Evolutionary conservation across 1,284 basidiomycete species (phyloP), one percentile per base, ranked within the genome.

Genomic region (Pisolithus thermaeus): DNA sequence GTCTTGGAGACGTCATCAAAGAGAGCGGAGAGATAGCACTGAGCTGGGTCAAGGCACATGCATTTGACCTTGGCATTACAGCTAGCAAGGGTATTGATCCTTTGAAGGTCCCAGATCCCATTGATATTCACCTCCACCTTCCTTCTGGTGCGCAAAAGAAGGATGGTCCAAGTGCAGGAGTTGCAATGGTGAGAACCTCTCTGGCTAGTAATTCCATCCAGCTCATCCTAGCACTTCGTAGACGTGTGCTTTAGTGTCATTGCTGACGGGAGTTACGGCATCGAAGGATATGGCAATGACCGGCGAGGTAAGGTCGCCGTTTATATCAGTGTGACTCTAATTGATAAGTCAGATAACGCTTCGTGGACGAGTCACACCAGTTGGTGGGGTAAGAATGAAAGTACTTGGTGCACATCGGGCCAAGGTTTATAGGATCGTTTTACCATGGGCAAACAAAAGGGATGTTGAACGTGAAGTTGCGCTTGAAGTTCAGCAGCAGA

Each of bases 71-170:
- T 49, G 84, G 88, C 48, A 83, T 95, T 63, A 87, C 87, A 4
- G 76, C 78, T 49, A 71, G 76, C 28, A 78, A 80, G 41, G 74
- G 79, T 27, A 78, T 87, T 42, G 88, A 92, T 64, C 85, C 89
- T 30, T 70, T 92, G 55, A 87, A 87, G 59, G 73, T 83, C 3
- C 80, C 81, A 0, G 75, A 84, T 51, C 64, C 73, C 38, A 81
- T 91, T 50, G 92, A 95, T 62, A 74, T 95, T 9, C 93, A 96
- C 60, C 70, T 95, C n/a, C 92, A 96, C 64, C 72, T 95, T 38
- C 92, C 92, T 1, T 79, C 86, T 1, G 92, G 92, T 1, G 87
- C 90, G 2, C 87, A 92, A 65, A 91, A 86, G 74, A 95, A 95
- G 72, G 92, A 95, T 63, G 92, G 92, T 0, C 92, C 92, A 0